Conservation (phyloP, 2,329 filamentous ascomycete genomes). For the Aspergillus aculeatinus region DNA sequence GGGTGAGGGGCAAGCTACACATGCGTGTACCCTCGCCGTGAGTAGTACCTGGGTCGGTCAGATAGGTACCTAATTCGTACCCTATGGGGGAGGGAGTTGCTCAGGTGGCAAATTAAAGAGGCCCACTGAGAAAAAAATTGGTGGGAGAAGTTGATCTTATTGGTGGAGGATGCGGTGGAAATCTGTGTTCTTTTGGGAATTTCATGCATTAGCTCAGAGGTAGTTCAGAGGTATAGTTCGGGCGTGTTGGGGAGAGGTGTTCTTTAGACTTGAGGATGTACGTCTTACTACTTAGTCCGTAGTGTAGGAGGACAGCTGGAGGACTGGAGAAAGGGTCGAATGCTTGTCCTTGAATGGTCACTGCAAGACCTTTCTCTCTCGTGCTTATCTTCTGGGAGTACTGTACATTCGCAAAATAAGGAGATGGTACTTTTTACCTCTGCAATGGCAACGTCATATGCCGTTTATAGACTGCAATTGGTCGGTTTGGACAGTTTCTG, state of each 20-base stretch:
- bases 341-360: no score
- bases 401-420: no score
- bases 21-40: not conserved
- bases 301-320: no score
- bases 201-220: slow-evolving; percentile 6
- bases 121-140: not conserved
- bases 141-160: not conserved
- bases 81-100: not conserved
- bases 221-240: not conserved
- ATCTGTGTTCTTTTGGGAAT: slow-evolving; percentile 7
- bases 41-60: not conserved
- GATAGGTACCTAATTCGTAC: not conserved
- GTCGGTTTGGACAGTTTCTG: no score
- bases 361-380: no score
- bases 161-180: not conserved
- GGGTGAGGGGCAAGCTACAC: not conserved
- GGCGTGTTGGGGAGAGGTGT: not conserved
- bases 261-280: no score
- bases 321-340: no score
- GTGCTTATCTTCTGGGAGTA: no score
- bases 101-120: not conserved
- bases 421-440: no score
- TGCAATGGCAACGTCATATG: not conserved
- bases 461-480: not conserved
- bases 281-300: no score